These are phyloP conservation scores for Petrea volubilis DNA, from an alignment of 257 asterid genomes.

Conservation along the genomic window DNA sequence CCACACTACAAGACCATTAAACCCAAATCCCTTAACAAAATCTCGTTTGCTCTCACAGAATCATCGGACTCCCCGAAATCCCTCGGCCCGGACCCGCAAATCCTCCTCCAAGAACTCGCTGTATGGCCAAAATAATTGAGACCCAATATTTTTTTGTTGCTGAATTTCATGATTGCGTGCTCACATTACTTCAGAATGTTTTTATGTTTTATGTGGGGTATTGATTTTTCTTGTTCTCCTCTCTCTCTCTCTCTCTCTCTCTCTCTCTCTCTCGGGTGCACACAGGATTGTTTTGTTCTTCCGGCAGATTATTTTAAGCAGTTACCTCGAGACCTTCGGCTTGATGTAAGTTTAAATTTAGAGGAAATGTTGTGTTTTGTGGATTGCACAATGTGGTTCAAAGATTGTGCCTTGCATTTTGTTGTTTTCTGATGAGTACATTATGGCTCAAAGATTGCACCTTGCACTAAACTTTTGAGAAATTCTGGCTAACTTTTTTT, in stretches of 20 bases:
- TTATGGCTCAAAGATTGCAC: background rate
- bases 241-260: no score
- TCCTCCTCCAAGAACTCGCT: constrained; percentile 70
- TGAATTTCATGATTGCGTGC: background rate
- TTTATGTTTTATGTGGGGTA: background rate
- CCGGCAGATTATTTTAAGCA: constrained; percentile 73
- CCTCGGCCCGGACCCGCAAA: constrained; percentile 53
- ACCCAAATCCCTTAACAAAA: constrained; percentile 26
- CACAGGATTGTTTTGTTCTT: constrained; percentile 76
- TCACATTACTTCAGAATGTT: background rate
- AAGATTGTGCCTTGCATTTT: background rate
- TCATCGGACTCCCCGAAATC: constrained; percentile 75
- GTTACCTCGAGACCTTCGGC: constrained; percentile 90
- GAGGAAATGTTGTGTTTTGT: background rate
- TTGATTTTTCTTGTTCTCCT: background rate
- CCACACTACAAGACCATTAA: constrained; percentile 36
- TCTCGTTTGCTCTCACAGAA: constrained; percentile 63
- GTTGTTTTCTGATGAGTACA: background rate
- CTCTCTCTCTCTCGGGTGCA: constrained; percentile 14
- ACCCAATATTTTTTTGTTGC: background rate
- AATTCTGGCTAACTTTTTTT: constrained; percentile 15
- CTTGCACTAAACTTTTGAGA: background rate
- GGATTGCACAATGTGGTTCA: background rate
- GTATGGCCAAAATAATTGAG: constrained; percentile 33
- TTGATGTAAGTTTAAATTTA: constrained; percentile 61